These are phyloP conservation scores for Suillus tomentosus DNA, from an alignment of 768 basidiomycete species.

Conservation along the genomic window DNA sequence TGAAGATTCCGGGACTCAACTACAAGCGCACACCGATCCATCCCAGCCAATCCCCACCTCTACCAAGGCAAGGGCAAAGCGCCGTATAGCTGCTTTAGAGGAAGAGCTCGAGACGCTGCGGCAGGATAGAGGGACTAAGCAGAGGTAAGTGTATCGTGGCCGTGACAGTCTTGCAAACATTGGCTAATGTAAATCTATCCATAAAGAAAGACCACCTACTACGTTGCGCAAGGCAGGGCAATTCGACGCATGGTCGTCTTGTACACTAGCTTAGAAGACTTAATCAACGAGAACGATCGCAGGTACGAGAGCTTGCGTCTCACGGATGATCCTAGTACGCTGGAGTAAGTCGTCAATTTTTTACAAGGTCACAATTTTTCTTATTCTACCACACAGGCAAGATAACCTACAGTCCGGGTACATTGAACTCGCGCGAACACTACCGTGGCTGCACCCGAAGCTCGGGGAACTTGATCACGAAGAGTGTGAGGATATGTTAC, in stretches of 20 bases:
- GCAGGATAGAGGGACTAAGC: neutral
- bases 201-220: neutral
- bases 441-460: neutral
- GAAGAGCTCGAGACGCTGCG: neutral
- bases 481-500: neutral
- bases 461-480: neutral
- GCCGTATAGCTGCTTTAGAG: slow-evolving; percentile 3
- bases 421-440: neutral
- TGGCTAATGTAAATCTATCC: neutral
- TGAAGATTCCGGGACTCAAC: too few species aligned
- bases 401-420: neutral
- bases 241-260: neutral
- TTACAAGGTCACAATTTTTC: too few species aligned
- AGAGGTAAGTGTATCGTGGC: neutral
- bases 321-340: too few species aligned
- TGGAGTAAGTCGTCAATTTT: neutral
- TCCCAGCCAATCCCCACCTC: neutral
- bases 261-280: neutral
- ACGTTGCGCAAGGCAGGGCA: neutral
- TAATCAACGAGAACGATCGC: neutral
- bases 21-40: too few species aligned
- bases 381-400: neutral
- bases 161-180: too few species aligned
- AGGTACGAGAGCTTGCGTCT: too few species aligned
- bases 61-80: neutral